phyloP scores from a whole-genome alignment of 331 rosid genomes.

The Cucumis variabilis region DNA sequence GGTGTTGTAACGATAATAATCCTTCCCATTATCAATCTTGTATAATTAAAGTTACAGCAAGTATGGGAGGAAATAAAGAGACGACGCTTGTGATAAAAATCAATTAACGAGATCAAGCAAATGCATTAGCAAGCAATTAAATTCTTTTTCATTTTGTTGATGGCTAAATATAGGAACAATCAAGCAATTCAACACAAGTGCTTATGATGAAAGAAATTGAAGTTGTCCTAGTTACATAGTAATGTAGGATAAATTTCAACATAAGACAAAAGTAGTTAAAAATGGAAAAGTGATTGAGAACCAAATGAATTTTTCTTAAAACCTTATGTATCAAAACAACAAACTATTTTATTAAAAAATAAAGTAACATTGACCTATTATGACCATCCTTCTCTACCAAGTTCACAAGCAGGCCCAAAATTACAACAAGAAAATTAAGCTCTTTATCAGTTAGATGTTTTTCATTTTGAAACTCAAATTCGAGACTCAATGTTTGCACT shows the following conservation, averaged over 20 bases:
- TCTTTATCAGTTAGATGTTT: constrained; percentile 65
- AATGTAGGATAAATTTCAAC: neutral
- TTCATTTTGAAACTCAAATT: constrained; percentile 51
- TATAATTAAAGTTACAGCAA: too few relatives aligned
- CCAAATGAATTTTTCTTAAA: neutral
- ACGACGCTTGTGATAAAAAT: too few relatives aligned
- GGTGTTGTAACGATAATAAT: too few relatives aligned
- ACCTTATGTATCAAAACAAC: constrained; percentile 2
- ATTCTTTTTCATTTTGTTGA: neutral
- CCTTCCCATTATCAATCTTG: too few relatives aligned
- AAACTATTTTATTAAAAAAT: neutral
- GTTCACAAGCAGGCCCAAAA: constrained; percentile 95
- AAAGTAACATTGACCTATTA: constrained; percentile 65
- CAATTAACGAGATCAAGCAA: neutral
- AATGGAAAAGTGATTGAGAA: neutral
- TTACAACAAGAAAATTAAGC: constrained; percentile 55
- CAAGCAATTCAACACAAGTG: constrained; percentile 17
- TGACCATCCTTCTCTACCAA: constrained; percentile 89
- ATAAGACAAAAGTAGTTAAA: neutral
- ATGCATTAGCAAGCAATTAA: neutral
- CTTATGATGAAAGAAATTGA: neutral
- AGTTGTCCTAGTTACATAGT: neutral
- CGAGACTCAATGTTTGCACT: constrained; percentile 44
- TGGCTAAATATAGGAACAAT: neutral
- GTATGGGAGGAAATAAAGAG: too few relatives aligned